Evolutionary conservation across 306 rosid species (phyloP), one percentile per base, ranked within the genome.

Genomic region (Geum urbanum): DNA sequence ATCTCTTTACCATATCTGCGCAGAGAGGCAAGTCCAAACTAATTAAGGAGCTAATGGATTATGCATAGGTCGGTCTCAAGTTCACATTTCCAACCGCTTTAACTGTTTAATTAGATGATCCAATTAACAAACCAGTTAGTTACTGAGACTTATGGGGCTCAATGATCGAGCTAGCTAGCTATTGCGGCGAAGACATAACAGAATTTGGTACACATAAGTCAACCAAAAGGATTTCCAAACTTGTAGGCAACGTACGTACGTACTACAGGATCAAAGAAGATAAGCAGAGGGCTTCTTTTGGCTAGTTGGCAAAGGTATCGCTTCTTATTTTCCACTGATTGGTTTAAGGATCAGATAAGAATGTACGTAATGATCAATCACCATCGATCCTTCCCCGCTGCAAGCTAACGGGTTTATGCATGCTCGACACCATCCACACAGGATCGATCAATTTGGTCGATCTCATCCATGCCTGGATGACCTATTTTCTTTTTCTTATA

Each of bases 261-360:
- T 3, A 59, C 45, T 37, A 18, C 37, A 32, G 37, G 37, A 32
- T 32, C 37, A 18, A 32, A 35, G 64, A 32, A 11, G 64, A 59
- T 35, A 59, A 35, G 63, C 63, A 58, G 16, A 35, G 27, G 3
- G 20, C 19, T 5, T 24, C 64, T 74, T 52, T 77, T n/a, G 24
- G 47, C 40, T 53, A 48, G 69, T 43, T 54, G 72, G 67, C 69
- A 80, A 58, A 69, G 65, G 64, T 67, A 65, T 71, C 76, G 60
- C 64, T 8, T 32, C 37, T 32, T 32, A 32, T 32, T 74, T 19
- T 76, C 1, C 60, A 8, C 41, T 52, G 66, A 79, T 77, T 83
- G 70, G 71, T 69, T 74, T 62, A 69, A 84, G 86, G 91, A 89
- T 86, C 86, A 84, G 91, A 81, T 84, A 89, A 84, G 91, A 81